Percentiles rank a stretch among this genome's conserved stretches.
phyloP scores from a whole-genome alignment of 164 flowering plant genomes.

The Aristolochia fimbriata region DNA sequence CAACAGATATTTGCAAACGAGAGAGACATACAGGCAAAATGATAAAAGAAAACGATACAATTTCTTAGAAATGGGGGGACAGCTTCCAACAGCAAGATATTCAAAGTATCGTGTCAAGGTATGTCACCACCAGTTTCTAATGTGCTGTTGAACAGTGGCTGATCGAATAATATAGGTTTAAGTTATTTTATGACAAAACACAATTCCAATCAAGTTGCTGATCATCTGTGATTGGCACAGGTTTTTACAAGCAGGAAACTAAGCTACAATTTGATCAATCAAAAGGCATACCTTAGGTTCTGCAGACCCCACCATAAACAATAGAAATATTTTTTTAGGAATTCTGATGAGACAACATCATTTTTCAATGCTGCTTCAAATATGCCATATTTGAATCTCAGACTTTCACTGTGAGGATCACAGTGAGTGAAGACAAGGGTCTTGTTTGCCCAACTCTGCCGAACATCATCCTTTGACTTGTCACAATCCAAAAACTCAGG shows the following conservation, averaged over 20 bases:
- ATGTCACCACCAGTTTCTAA: too few relatives aligned
- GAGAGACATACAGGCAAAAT: not conserved
- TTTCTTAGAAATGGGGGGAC: not conserved
- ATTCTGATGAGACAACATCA: slow-evolving; percentile 46
- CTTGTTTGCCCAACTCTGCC: slow-evolving; percentile 38
- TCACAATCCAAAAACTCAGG: slow-evolving; percentile 49
- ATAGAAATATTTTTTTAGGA: slow-evolving; percentile 65
- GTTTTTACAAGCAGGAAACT: too few relatives aligned
- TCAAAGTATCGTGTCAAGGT: too few relatives aligned
- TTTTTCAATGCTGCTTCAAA: slow-evolving; percentile 57
- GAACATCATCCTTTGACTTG: slow-evolving; percentile 11
- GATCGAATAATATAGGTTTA: too few relatives aligned
- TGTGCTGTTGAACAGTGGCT: too few relatives aligned
- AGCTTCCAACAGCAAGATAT: too few relatives aligned
- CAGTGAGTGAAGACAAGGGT: slow-evolving; percentile 55
- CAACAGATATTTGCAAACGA: too few relatives aligned
- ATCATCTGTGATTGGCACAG: too few relatives aligned
- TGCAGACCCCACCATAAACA: slow-evolving; percentile 98
- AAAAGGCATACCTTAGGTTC: slow-evolving; percentile 53
- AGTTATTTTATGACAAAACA: too few relatives aligned
- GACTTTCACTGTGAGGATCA: slow-evolving; percentile 28
- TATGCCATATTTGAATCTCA: slow-evolving; percentile 58
- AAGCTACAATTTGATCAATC: too few relatives aligned
- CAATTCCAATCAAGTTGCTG: too few relatives aligned
- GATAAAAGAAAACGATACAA: not conserved